Conservation (phyloP, 345 rosid genomes). For the Acer saccharum region DNA sequence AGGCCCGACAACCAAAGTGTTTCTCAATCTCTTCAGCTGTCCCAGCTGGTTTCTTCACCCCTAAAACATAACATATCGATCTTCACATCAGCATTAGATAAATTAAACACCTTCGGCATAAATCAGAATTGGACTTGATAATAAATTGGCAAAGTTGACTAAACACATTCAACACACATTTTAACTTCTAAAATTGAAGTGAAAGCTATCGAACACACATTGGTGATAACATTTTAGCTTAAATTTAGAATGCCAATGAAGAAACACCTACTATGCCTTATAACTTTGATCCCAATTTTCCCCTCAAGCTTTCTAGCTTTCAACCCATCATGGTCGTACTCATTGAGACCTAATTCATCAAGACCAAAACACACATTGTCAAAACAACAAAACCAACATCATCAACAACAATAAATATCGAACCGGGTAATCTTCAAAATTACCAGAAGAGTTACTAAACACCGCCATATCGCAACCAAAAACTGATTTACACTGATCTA, state of each 20-base stretch:
- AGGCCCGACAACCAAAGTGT: slow-evolving; percentile 86
- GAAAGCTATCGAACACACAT: background rate
- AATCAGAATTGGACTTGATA: slow-evolving; percentile 1
- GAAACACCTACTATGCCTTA: slow-evolving; percentile 73
- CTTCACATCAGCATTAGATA: slow-evolving; percentile 13
- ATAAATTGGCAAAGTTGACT: background rate
- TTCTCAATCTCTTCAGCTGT: slow-evolving; percentile 90
- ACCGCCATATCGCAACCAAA: slow-evolving; percentile 85
- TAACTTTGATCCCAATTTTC: slow-evolving; percentile 84
- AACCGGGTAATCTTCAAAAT: slow-evolving; percentile 8
- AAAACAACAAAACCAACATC: slow-evolving; percentile 13
- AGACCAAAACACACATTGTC: slow-evolving; percentile 10
- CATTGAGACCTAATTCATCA: slow-evolving; percentile 63
- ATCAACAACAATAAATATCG: slow-evolving; percentile 1
- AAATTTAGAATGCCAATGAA: background rate
- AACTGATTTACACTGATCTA: slow-evolving; percentile 73
- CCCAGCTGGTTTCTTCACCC: slow-evolving; percentile 93
- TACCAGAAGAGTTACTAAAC: slow-evolving; percentile 97
- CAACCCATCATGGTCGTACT: slow-evolving; percentile 84
- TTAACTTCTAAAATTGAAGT: background rate
- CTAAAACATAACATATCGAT: slow-evolving; percentile 33
- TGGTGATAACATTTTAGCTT: background rate
- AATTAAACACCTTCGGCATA: background rate
- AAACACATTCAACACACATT: background rate
- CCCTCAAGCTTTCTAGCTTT: slow-evolving; percentile 85